A percentile compares a stretch with the other conserved stretches of the same genome.
These are phyloP conservation scores for Zoysia pacifica DNA, from an alignment of 176 grass and related monocot species.

Conservation along the genomic window DNA sequence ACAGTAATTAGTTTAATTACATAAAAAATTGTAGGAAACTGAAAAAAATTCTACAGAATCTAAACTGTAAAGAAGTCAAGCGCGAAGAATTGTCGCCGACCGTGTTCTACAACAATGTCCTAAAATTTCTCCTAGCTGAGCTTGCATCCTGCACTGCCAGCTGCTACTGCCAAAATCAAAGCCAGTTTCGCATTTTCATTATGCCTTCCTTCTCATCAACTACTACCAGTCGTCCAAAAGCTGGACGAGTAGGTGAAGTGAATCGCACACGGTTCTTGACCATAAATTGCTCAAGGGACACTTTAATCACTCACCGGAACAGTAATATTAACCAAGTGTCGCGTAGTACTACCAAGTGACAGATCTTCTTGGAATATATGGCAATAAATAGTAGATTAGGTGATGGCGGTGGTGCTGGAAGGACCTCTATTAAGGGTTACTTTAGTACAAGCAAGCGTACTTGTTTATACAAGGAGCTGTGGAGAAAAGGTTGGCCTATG, in stretches of 20 bases:
- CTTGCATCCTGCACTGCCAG: conserved; percentile 40
- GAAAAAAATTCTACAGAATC: no score
- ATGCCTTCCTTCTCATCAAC: conserved; percentile 7
- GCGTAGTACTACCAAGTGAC: conserved; percentile 24
- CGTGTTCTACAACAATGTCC: neutral
- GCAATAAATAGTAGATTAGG: conserved; percentile 48
- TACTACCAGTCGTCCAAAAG: conserved; percentile 20
- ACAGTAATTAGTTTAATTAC: no score
- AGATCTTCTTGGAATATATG: conserved; percentile 58
- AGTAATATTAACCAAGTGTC: conserved; percentile 7
- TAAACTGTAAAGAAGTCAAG: neutral
- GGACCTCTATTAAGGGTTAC: conserved; percentile 32
- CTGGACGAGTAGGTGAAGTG: conserved; percentile 40
- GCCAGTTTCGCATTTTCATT: neutral
- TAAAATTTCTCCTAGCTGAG: conserved; percentile 19
- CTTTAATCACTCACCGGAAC: conserved; percentile 38
- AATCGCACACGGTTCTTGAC: conserved; percentile 48
- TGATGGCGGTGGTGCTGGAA: neutral
- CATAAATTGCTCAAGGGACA: conserved; percentile 30
- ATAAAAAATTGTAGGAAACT: no score
- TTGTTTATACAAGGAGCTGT: conserved; percentile 52
- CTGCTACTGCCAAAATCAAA: conserved; percentile 29
- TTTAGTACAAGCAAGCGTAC: conserved; percentile 44
- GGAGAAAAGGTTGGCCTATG: conserved; percentile 25
- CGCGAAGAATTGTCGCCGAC: neutral